These are phyloP conservation scores for Alternaria arborescens DNA, from an alignment of 2,329 filamentous ascomycete genomes.

Conservation along the genomic window DNA sequence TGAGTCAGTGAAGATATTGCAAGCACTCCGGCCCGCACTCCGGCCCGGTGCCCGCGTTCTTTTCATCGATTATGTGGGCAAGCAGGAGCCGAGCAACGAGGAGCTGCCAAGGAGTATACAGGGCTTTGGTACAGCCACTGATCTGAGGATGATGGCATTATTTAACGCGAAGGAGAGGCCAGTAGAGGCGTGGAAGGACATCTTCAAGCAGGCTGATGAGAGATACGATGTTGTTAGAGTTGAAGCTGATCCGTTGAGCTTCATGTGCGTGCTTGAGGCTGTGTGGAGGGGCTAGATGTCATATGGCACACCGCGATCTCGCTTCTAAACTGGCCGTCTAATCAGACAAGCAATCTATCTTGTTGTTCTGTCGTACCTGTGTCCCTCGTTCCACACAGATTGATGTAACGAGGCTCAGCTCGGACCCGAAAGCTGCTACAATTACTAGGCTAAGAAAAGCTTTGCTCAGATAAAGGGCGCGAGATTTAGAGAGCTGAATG, in stretches of 20 bases:
- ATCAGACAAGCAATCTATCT: neutral
- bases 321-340: neutral
- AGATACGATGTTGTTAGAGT: slow-evolving; percentile 53
- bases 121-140: slow-evolving; percentile 49
- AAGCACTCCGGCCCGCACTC: slow-evolving; percentile 63
- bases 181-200: slow-evolving; percentile 56
- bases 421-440: neutral
- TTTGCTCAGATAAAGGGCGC: neutral
- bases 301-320: too few relatives aligned
- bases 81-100: slow-evolving; percentile 37
- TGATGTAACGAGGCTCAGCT: neutral
- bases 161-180: slow-evolving; percentile 61
- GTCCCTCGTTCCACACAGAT: neutral
- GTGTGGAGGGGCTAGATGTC: slow-evolving; percentile 31
- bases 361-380: neutral
- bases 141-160: slow-evolving; percentile 61
- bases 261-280: slow-evolving; percentile 41
- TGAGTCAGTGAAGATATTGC: slow-evolving; percentile 47
- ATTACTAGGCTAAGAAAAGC: neutral
- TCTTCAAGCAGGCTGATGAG: slow-evolving; percentile 59
- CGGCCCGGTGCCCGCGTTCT: slow-evolving; percentile 63
- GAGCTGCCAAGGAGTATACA: slow-evolving; percentile 35
- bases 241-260: slow-evolving; percentile 33
- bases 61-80: slow-evolving; percentile 50
- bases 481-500: neutral